These are phyloP conservation scores for Penicillium oxalicum DNA, from an alignment of 2,329 filamentous ascomycete genomes.

Conservation along the genomic window DNA sequence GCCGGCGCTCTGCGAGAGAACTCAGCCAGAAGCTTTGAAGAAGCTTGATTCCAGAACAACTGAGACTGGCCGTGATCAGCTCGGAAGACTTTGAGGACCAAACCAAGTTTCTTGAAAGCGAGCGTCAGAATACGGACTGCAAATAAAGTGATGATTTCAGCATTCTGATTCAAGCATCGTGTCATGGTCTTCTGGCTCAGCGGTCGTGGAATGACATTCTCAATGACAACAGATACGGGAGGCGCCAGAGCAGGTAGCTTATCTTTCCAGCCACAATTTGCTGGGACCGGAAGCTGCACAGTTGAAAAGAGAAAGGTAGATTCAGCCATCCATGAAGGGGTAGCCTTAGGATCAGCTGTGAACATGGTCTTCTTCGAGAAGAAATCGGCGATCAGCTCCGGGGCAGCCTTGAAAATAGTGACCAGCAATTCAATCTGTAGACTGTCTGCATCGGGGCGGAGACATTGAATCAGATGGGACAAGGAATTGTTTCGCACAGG, in stretches of 20 bases:
- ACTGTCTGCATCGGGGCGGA: conserved; percentile 76
- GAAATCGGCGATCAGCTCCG: conserved; percentile 83
- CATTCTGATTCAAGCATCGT: conserved; percentile 71
- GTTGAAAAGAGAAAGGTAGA: conserved; percentile 80
- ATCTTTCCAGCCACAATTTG: conserved; percentile 61
- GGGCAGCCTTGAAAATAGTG: conserved; percentile 70
- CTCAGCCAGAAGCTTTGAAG: conserved; percentile 61
- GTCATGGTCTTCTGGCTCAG: conserved; percentile 73
- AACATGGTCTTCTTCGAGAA: conserved; percentile 76
- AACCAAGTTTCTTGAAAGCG: conserved; percentile 70
- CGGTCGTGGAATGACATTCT: conserved; percentile 78
- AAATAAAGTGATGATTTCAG: conserved; percentile 77
- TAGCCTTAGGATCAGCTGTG: conserved; percentile 83
- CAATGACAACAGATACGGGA: conserved; percentile 69
- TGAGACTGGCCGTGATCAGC: conserved; percentile 41
- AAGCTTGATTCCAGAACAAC: conserved; percentile 63
- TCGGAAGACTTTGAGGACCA: conserved; percentile 57
- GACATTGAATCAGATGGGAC: conserved; percentile 68
- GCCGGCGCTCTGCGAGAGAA: conserved; percentile 74
- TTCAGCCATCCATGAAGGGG: conserved; percentile 91
- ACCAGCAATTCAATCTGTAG: conserved; percentile 77
- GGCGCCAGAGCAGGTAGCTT: conserved; percentile 64
- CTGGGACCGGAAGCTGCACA: conserved; percentile 67
- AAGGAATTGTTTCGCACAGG: conserved; percentile 75
- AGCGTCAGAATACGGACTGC: conserved; percentile 71